A percentile compares a stretch with the other conserved stretches of the same genome.
These are phyloP conservation scores for Diaporthe eres DNA, from an alignment of 2,329 filamentous ascomycete species.

Conservation along the genomic window DNA sequence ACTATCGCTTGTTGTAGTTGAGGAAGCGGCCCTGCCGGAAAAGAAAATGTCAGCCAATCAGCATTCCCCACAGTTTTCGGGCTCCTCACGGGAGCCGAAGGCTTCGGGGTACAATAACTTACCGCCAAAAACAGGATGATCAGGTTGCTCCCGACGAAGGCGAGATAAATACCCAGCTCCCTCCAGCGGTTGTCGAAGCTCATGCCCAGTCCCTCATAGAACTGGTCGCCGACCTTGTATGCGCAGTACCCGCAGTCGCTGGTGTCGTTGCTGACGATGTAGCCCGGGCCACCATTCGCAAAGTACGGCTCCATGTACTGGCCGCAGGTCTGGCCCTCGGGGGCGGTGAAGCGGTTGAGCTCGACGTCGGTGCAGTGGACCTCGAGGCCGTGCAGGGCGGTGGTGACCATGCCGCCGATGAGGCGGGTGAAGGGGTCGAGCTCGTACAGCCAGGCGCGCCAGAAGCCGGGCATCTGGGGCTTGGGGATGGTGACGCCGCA, in stretches of 20 bases:
- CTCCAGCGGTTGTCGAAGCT: constrained; percentile 81
- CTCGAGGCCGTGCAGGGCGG: constrained; percentile 76
- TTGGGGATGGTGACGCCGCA: constrained; percentile 88
- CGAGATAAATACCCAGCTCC: constrained; percentile 83
- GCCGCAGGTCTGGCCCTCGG: constrained; percentile 76
- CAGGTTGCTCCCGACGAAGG: constrained; percentile 84
- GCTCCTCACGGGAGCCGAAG: not conserved
- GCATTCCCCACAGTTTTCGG: constrained; percentile 11
- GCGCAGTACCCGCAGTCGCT: constrained; percentile 85
- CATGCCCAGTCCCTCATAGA: constrained; percentile 78
- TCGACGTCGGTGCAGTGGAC: constrained; percentile 75
- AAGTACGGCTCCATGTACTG: constrained; percentile 84
- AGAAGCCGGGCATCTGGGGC: constrained; percentile 83
- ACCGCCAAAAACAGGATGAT: constrained; percentile 70
- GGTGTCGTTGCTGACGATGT: constrained; percentile 77
- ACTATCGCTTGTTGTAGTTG: constrained; percentile 67
- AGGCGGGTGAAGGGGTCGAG: constrained; percentile 87
- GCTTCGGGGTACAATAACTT: constrained; percentile 49
- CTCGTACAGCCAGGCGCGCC: constrained; percentile 85
- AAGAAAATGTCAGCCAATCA: constrained; percentile 2
- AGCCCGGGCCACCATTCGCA: constrained; percentile 76
- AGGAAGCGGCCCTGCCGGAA: constrained; percentile 62
- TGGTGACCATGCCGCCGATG: constrained; percentile 84
- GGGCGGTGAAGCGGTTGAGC: constrained; percentile 78
- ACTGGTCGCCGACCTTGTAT: constrained; percentile 84